A percentile compares a stretch with the other conserved stretches of the same genome.
phyloP scores from a whole-genome alignment of 208 protist species.

The Entamoeba histolytica region DNA sequence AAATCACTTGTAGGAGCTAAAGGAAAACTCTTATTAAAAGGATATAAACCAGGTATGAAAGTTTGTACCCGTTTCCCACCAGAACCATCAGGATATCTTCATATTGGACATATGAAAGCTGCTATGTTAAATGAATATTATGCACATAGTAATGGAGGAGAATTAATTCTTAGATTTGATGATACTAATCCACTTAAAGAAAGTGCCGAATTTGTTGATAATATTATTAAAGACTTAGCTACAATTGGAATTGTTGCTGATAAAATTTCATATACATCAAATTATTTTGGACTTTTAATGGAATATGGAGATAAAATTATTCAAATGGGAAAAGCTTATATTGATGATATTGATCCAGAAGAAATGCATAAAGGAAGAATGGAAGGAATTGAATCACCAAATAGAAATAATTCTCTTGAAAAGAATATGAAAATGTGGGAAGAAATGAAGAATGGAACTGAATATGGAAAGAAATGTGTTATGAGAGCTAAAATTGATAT shows the following conservation, averaged over 20 bases:
- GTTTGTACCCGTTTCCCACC: constrained; percentile 84
- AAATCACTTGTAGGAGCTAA: background rate
- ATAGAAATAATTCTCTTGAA: constrained; percentile 60
- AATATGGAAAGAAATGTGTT: constrained; percentile 62
- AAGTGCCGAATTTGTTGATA: constrained; percentile 70
- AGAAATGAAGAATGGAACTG: constrained; percentile 61
- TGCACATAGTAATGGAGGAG: constrained; percentile 71
- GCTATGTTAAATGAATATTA: constrained; percentile 85
- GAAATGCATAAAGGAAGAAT: constrained; percentile 54
- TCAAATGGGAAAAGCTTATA: constrained; percentile 61
- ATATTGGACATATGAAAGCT: constrained; percentile 92
- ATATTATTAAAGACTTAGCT: constrained; percentile 72
- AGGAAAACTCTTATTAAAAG: background rate
- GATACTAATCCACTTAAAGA: constrained; percentile 97
- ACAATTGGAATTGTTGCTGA: constrained; percentile 58
- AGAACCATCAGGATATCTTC: constrained; percentile 76
- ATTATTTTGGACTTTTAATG: constrained; percentile 78
- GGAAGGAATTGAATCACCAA: constrained; percentile 58
- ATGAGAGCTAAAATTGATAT: constrained; percentile 84
- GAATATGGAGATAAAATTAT: constrained; percentile 64
- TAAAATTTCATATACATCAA: constrained; percentile 68
- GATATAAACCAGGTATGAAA: constrained; percentile 12
- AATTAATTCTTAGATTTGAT: constrained; percentile 91
- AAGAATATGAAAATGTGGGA: constrained; percentile 73
- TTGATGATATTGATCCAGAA: constrained; percentile 77